phyloP scores from a whole-genome alignment of 2,329 filamentous ascomycete species.

The Neofusicoccum kwambonambiense region DNA sequence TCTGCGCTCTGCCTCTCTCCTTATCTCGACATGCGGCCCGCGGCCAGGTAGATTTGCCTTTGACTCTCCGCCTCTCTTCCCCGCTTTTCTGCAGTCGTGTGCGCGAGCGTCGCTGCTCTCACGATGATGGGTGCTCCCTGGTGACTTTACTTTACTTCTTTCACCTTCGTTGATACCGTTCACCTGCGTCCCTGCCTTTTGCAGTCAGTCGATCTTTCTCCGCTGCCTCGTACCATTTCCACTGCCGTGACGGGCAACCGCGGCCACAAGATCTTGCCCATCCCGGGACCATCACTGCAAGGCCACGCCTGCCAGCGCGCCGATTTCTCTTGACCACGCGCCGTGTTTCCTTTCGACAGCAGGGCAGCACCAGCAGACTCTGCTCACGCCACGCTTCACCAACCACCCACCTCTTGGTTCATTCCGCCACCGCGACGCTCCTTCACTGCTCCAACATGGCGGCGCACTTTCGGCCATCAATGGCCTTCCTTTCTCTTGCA shows the following conservation, averaged over 20 bases:
- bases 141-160: background rate
- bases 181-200: background rate
- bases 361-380: background rate
- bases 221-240: background rate
- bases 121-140: background rate
- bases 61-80: background rate
- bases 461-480: background rate
- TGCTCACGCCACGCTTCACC: background rate
- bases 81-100: constrained; percentile 5
- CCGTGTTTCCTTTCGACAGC: background rate
- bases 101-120: background rate
- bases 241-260: background rate
- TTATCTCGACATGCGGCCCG: constrained; percentile 1
- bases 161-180: background rate
- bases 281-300: background rate
- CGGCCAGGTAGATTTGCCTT: background rate
- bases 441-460: background rate
- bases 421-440: background rate
- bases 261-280: background rate
- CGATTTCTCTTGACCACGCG: background rate
- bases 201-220: background rate
- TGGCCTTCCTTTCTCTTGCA: background rate
- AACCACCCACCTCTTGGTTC: background rate
- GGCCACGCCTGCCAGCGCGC: background rate
- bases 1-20: background rate